Evolutionary conservation across 2,329 filamentous ascomycete species (phyloP).

Genomic region (Clonostachys byssicola): DNA sequence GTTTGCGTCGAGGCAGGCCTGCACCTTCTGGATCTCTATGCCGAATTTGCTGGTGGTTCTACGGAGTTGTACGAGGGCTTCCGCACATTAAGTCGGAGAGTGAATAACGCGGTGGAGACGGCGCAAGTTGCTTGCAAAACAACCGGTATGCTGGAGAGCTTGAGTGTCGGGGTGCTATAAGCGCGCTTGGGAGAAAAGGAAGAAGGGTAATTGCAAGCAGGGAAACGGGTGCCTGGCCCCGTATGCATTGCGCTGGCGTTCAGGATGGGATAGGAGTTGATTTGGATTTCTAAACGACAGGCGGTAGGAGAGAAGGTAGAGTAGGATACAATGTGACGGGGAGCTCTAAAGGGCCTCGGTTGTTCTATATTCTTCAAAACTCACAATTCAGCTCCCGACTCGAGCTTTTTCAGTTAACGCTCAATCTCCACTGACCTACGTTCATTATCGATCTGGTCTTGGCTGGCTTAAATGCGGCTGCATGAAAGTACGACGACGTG

Average conservation of each 20-base stretch:
- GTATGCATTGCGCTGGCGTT: constrained; percentile 10
- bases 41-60: constrained; percentile 71
- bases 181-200: neutral
- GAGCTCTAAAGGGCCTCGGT: too few relatives aligned
- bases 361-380: too few relatives aligned
- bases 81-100: constrained; percentile 62
- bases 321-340: too few relatives aligned
- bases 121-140: constrained; percentile 80
- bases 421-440: too few relatives aligned
- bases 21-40: constrained; percentile 82
- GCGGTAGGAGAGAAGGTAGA: too few relatives aligned
- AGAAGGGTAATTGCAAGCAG: neutral
- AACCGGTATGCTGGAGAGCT: constrained; percentile 78
- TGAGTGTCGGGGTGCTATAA: constrained; percentile 36
- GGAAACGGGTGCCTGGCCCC: neutral
- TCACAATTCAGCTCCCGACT: too few relatives aligned
- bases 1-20: constrained; percentile 81
- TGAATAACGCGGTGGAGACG: constrained; percentile 74
- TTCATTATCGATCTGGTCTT: too few relatives aligned
- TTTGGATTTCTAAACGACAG: too few relatives aligned
- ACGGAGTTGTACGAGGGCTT: constrained; percentile 69
- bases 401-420: too few relatives aligned
- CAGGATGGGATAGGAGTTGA: neutral
- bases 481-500: too few relatives aligned
- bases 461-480: too few relatives aligned